Evolutionary conservation across 495 filamentous ascomycete genomes (phyloP), one percentile per base, ranked within the genome.

Genomic region (Hamigera avellanea): DNA sequence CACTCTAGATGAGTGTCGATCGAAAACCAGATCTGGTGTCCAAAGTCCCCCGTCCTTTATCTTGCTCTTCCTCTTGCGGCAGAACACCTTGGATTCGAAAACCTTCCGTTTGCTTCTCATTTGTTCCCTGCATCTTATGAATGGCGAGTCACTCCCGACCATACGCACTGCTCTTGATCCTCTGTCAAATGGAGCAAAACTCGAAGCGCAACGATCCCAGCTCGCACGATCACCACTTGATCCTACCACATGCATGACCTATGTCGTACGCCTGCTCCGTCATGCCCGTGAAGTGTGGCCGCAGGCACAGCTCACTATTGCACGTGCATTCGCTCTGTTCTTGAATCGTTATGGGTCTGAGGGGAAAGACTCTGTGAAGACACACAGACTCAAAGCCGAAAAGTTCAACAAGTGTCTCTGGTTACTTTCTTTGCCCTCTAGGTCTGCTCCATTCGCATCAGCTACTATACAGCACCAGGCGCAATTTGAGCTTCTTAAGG

Each of bases 231-330:
- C 53, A 29, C 21, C 33, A 19, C 35, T 58, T 14, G 45, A 59
- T n/a, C 35, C 44, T 13, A 56, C 40, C 14, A 58, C 48, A 23
- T 57, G 53, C 35, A 49, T 44, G 38, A 51, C 39, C 26, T 36
- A 67, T 44, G 43, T 73, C 6, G 49, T 69, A 19, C 71, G 76
- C 10, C 57, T 84, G 15, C 59, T 82, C 29, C 66, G 70, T 13
- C 74, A 77, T 56, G 66, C 75, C 6, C 68, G 76, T 12, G 46
- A 50, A 32, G 54, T 71, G 8, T 81, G 73, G 71, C 73, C 78
- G 3, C 50, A 64, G 33, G 64, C 70, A 2, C 54, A 72, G n/a
- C 57, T 67, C 19, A 53, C 45, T 19, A 70, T 80, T 29, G 50
- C 58, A 8, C 58, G 51, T 23, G 51, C 56, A 19, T 59, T 61